Evolutionary conservation across 108 stramenopile genomes (phyloP).

Genomic region (Seminavis robusta): DNA sequence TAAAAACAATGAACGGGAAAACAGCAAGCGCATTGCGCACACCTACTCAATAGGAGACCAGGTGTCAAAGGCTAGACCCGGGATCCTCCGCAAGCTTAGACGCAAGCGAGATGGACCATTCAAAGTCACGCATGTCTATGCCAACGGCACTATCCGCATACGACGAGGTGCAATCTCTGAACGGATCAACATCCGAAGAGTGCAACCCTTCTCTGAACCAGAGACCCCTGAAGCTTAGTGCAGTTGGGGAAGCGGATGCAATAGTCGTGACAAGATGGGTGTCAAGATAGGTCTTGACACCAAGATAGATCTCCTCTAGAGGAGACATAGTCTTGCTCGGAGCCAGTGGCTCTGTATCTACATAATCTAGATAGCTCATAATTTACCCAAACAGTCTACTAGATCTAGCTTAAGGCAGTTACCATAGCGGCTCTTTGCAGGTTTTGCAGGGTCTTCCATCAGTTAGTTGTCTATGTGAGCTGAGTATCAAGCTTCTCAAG

Average conservation of each 20-base stretch:
- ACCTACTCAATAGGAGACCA: slow-evolving; percentile 20
- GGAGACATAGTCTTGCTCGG: too few relatives aligned
- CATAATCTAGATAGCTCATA: too few relatives aligned
- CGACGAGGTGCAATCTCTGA: slow-evolving; percentile 16
- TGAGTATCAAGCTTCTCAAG: too few relatives aligned
- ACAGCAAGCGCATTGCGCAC: slow-evolving; percentile 7
- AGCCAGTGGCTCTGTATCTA: too few relatives aligned
- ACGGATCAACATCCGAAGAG: slow-evolving; percentile 21
- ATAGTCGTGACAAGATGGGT: background rate
- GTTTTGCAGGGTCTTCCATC: too few relatives aligned
- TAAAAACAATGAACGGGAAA: slow-evolving; percentile 17
- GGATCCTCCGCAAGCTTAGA: slow-evolving; percentile 1
- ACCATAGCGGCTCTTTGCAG: too few relatives aligned
- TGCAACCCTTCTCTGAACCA: slow-evolving; percentile 18
- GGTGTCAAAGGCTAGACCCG: too few relatives aligned
- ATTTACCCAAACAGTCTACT: too few relatives aligned
- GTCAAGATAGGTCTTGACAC: too few relatives aligned
- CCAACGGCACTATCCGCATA: slow-evolving; percentile 29
- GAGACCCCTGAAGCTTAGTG: background rate
- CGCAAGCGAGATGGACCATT: slow-evolving; percentile 7
- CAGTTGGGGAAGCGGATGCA: slow-evolving; percentile 3
- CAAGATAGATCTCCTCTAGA: too few relatives aligned
- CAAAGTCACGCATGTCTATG: slow-evolving; percentile 12
- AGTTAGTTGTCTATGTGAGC: too few relatives aligned
- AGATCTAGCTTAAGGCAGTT: too few relatives aligned